Conservation (phyloP, 2,329 filamentous ascomycete genomes). For the Tolypocladium ovalisporum region DNA sequence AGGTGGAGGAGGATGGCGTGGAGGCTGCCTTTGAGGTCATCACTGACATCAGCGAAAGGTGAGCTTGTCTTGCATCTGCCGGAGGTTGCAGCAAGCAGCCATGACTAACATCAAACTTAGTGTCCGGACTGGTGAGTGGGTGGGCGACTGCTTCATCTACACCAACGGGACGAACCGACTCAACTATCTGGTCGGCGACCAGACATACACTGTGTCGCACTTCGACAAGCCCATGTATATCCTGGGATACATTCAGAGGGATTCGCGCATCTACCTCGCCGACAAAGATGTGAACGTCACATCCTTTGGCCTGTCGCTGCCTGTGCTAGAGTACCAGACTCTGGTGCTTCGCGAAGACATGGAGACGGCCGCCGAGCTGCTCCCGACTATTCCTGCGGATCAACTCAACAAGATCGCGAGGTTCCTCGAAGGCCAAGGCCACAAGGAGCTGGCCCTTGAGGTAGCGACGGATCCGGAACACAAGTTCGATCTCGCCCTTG, state of each 20-base stretch:
- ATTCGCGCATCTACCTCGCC: conserved; percentile 87
- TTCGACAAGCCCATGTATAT: conserved; percentile 95
- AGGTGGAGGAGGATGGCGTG: conserved; percentile 82
- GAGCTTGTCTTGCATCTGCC: conserved; percentile 13
- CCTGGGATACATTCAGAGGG: conserved; percentile 86
- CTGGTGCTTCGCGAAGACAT: conserved; percentile 88
- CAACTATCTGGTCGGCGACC: conserved; percentile 95
- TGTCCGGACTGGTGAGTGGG: conserved; percentile 92
- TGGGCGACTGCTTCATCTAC: conserved; percentile 98
- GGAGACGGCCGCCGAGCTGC: conserved; percentile 77
- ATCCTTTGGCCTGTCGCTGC: conserved; percentile 82
- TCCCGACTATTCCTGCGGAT: conserved; percentile 75
- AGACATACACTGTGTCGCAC: conserved; percentile 94
- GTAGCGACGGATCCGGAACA: conserved; percentile 93
- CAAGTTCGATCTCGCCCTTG: conserved; percentile 85
- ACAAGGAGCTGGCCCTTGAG: conserved; percentile 90
- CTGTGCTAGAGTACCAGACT: conserved; percentile 94
- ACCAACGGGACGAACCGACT: conserved; percentile 93
- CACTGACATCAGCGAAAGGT: conserved; percentile 88
- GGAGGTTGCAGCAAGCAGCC: neutral
- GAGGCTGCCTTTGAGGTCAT: conserved; percentile 95
- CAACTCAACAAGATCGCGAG: conserved; percentile 97
- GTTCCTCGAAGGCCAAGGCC: conserved; percentile 92
- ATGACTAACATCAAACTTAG: conserved; percentile 29
- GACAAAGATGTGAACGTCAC: conserved; percentile 93